Conservation (phyloP, 768 basidiomycete species). For the Termitomyces sp. region DNA sequence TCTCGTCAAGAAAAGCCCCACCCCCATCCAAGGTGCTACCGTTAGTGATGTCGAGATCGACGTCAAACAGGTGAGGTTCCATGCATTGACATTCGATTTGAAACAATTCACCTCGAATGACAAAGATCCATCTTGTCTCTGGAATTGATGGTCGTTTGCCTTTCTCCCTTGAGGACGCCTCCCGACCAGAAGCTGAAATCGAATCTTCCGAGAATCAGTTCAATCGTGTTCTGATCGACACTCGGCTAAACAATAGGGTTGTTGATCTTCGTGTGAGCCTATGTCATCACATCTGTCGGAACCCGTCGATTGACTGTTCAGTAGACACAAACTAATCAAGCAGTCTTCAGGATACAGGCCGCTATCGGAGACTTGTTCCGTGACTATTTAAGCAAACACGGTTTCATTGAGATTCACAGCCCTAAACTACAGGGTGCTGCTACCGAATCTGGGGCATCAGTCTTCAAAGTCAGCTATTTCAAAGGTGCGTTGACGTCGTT, state of each 20-base stretch:
- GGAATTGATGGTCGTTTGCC: slow-evolving; percentile 79
- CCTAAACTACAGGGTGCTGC: slow-evolving; percentile 97
- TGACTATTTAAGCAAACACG: slow-evolving; percentile 64
- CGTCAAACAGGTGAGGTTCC: slow-evolving; percentile 62
- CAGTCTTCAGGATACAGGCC: slow-evolving; percentile 88
- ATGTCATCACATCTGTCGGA: neutral
- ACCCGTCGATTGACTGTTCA: slow-evolving; percentile 2
- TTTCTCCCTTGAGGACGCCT: slow-evolving; percentile 91
- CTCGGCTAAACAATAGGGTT: slow-evolving; percentile 90
- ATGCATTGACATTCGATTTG: neutral
- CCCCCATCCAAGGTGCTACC: slow-evolving; percentile 88
- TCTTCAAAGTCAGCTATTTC: slow-evolving; percentile 98
- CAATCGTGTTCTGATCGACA: slow-evolving; percentile 86
- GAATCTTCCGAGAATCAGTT: slow-evolving; percentile 57
- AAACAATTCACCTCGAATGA: neutral
- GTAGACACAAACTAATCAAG: slow-evolving; percentile 93
- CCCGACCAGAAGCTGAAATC: slow-evolving; percentile 73
- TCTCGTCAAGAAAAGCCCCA: slow-evolving; percentile 69
- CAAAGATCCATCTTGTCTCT: slow-evolving; percentile 76
- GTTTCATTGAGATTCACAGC: slow-evolving; percentile 94
- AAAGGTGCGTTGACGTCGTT: slow-evolving; percentile 54
- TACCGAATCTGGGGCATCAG: slow-evolving; percentile 94
- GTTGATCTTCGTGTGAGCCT: slow-evolving; percentile 83
- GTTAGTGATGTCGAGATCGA: slow-evolving; percentile 87
- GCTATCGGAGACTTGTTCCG: slow-evolving; percentile 90